Percentiles rank a stretch among this genome's conserved stretches.
Evolutionary conservation across 2,329 filamentous ascomycete species (phyloP).

Genomic region (Penicillium sp.): DNA sequence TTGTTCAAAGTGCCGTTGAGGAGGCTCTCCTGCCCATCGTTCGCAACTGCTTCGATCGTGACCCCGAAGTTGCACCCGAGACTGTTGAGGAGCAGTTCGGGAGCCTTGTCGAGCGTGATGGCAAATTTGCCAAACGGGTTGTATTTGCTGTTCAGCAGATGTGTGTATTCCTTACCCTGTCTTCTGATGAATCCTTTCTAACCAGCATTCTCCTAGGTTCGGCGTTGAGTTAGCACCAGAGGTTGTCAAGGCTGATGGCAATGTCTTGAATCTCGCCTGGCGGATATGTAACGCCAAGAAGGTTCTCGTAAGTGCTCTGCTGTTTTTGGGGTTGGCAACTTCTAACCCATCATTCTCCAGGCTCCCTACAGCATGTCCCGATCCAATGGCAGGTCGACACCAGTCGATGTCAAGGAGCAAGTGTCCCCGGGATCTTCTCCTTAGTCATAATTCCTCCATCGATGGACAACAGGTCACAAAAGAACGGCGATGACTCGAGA

Average conservation of each 20-base stretch:
- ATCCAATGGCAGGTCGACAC: constrained; percentile 64
- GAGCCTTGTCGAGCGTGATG: constrained; percentile 77
- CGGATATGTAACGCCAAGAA: constrained; percentile 94
- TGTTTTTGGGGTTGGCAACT: neutral
- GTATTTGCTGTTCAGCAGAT: constrained; percentile 95
- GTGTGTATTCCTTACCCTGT: constrained; percentile 49
- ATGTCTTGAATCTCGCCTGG: constrained; percentile 87
- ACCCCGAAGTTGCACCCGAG: constrained; percentile 85
- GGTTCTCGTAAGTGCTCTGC: constrained; percentile 71
- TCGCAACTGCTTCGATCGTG: constrained; percentile 87
- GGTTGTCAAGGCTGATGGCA: constrained; percentile 89
- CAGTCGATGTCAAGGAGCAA: constrained; percentile 40
- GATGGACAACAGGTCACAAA: neutral
- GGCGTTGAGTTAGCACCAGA: constrained; percentile 92
- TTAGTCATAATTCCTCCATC: neutral
- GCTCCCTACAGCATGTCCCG: constrained; percentile 72
- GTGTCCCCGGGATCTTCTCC: neutral
- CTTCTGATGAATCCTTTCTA: constrained; percentile 5
- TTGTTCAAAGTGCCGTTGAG: constrained; percentile 72
- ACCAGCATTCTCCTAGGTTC: constrained; percentile 53
- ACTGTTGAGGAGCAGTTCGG: constrained; percentile 81
- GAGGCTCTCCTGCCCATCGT: constrained; percentile 77
- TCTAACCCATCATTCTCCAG: constrained; percentile 40
- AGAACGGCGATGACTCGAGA: neutral
- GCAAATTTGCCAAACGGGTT: constrained; percentile 84